Conservation (phyloP, 305 asterid species). For the Ruellia speciosa region DNA sequence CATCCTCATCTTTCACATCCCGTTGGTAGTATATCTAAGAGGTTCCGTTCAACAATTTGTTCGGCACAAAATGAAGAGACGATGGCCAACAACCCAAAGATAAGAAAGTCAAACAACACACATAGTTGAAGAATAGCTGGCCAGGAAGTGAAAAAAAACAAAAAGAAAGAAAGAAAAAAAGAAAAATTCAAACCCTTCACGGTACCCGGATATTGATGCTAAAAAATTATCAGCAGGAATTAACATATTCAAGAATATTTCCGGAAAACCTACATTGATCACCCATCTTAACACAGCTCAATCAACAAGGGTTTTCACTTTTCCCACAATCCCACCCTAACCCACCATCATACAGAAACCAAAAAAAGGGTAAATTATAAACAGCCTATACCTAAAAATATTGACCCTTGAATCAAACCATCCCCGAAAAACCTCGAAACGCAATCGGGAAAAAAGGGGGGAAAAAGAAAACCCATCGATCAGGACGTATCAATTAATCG, state of each 20-base stretch:
- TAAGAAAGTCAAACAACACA: slow-evolving; percentile 14
- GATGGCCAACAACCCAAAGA: slow-evolving; percentile 4
- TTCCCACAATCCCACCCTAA: neutral
- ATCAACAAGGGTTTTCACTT: neutral
- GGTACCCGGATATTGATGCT: neutral
- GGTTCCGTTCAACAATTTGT: neutral
- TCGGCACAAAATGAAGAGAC: slow-evolving; percentile 1
- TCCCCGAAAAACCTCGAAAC: neutral
- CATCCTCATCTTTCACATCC: neutral
- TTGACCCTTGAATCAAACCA: neutral
- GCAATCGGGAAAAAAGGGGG: no score
- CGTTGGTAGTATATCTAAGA: no score
- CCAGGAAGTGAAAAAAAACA: no score
- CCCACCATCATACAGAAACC: neutral
- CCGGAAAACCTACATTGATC: neutral
- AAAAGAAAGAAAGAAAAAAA: no score
- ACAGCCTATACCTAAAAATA: neutral
- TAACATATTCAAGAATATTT: neutral
- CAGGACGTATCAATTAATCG: slow-evolving; percentile 18
- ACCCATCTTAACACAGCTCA: neutral
- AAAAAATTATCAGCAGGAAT: neutral
- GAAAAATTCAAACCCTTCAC: neutral
- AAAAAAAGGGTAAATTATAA: no score
- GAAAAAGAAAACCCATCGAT: neutral
- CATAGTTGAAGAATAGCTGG: slow-evolving; percentile 12